phyloP scores from a whole-genome alignment of 306 rosid genomes.

The Herpetospermum pedunculosum region DNA sequence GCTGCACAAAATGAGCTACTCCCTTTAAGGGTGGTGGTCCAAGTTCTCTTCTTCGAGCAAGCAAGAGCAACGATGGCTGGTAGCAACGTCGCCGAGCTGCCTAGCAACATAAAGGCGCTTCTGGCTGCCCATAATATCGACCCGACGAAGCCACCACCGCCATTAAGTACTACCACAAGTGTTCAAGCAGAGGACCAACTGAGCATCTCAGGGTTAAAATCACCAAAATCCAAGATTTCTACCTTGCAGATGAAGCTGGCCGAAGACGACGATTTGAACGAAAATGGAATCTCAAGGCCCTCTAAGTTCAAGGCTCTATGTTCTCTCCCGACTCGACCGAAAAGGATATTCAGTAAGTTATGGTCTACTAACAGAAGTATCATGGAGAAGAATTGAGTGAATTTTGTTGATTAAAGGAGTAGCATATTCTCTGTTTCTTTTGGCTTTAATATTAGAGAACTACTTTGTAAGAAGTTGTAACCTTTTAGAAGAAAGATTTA shows the following conservation, averaged over 20 bases:
- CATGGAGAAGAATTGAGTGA: slow-evolving; percentile 60
- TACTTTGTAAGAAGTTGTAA: slow-evolving; percentile 31
- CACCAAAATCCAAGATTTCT: slow-evolving; percentile 70
- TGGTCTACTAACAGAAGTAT: slow-evolving; percentile 67
- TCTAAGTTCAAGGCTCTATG: slow-evolving; percentile 51
- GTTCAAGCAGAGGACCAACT: slow-evolving; percentile 73
- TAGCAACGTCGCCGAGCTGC: slow-evolving; percentile 67
- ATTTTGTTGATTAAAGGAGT: slow-evolving; percentile 39
- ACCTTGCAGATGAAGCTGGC: slow-evolving; percentile 89
- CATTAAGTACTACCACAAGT: slow-evolving; percentile 50
- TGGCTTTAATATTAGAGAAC: slow-evolving; percentile 15
- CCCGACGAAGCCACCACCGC: slow-evolving; percentile 53
- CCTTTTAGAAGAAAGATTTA: slow-evolving; percentile 40
- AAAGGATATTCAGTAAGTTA: slow-evolving; percentile 76
- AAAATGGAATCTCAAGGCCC: slow-evolving; percentile 42
- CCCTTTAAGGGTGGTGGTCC: slow-evolving; percentile 90
- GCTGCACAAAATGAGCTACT: slow-evolving; percentile 97
- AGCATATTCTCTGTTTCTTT: slow-evolving; percentile 29
- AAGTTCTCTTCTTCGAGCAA: slow-evolving; percentile 98
- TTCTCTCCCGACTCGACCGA: slow-evolving; percentile 70
- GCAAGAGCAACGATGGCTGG: slow-evolving; percentile 64
- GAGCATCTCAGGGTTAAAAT: slow-evolving; percentile 75
- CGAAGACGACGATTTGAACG: slow-evolving; percentile 67
- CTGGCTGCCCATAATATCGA: slow-evolving; percentile 73
- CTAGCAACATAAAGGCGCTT: slow-evolving; percentile 69